phyloP scores from a whole-genome alignment of 345 rosid genomes.

The Citrus maxima region DNA sequence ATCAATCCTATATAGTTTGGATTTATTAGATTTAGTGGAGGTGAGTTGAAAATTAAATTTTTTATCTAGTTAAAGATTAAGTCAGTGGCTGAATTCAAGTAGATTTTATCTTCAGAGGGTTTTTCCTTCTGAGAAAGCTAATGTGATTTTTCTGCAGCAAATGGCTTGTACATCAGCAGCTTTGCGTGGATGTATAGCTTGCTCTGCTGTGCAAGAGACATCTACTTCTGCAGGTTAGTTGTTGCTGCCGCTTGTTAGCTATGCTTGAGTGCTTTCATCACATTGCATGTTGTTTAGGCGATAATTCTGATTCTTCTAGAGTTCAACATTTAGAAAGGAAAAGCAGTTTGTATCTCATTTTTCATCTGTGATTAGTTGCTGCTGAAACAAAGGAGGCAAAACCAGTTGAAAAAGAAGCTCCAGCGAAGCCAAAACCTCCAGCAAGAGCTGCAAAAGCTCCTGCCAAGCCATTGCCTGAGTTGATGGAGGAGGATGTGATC shows the following conservation, averaged over 20 bases:
- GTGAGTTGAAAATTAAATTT: background rate
- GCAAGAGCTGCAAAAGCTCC: constrained; percentile 71
- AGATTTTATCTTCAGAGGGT: background rate
- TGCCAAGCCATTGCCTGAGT: constrained; percentile 53
- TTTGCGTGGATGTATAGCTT: constrained; percentile 34
- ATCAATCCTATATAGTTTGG: background rate
- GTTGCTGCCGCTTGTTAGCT: background rate
- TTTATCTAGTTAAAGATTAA: background rate
- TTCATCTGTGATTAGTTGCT: constrained; percentile 27
- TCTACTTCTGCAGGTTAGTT: constrained; percentile 59
- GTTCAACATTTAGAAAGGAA: background rate
- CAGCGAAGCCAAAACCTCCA: constrained; percentile 62
- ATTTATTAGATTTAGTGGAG: background rate
- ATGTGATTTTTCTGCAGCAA: constrained; percentile 28
- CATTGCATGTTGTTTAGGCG: background rate
- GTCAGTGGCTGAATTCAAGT: background rate
- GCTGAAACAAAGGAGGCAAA: constrained; percentile 47
- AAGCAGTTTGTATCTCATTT: background rate
- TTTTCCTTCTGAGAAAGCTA: background rate
- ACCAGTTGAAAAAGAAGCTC: constrained; percentile 37
- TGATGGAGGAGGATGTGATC: constrained; percentile 94
- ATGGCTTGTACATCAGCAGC: constrained; percentile 29
- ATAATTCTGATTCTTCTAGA: background rate
- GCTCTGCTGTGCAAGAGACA: constrained; percentile 75
- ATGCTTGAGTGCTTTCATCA: background rate